Conservation (phyloP, 73 alveolate genomes). For the Stentor roeselii region DNA sequence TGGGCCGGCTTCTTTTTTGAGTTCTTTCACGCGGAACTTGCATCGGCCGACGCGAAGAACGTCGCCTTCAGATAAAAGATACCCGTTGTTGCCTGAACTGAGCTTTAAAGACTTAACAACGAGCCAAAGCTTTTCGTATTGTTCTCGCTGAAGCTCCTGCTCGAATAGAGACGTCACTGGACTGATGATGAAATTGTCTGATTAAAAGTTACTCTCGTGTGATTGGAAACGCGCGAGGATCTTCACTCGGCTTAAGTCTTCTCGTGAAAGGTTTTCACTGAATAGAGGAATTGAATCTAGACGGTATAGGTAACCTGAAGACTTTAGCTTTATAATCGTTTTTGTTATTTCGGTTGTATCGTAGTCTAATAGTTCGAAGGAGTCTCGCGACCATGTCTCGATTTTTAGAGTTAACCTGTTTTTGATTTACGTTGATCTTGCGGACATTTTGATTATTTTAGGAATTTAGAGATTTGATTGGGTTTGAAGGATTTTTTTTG, state of each 20-base stretch:
- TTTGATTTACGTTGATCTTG: neutral
- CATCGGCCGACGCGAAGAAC: slow-evolving; percentile 61
- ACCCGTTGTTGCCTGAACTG: slow-evolving; percentile 45
- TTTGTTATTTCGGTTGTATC: slow-evolving; percentile 57
- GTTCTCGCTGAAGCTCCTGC: neutral
- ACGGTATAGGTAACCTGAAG: slow-evolving; percentile 41
- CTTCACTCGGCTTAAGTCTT: neutral
- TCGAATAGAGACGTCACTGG: neutral
- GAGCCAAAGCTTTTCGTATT: slow-evolving; percentile 63
- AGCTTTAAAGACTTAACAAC: slow-evolving; percentile 59
- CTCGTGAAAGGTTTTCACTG: neutral
- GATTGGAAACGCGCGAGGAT: neutral
- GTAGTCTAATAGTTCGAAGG: slow-evolving; percentile 69
- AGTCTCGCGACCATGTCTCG: slow-evolving; percentile 70
- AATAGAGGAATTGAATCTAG: slow-evolving; percentile 40
- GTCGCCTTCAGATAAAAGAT: slow-evolving; percentile 50
- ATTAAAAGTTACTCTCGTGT: neutral
- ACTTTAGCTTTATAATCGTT: slow-evolving; percentile 38
- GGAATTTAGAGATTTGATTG: neutral
- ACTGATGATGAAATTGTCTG: neutral
- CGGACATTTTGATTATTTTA: neutral
- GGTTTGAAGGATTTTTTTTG: neutral
- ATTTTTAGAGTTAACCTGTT: neutral
- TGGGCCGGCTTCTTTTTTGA: slow-evolving; percentile 28
- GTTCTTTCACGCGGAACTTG: slow-evolving; percentile 63